Evolutionary conservation across 2,329 filamentous ascomycete species (phyloP), one percentile per base, ranked within the genome.

Genomic region (Knufia fluminis): DNA sequence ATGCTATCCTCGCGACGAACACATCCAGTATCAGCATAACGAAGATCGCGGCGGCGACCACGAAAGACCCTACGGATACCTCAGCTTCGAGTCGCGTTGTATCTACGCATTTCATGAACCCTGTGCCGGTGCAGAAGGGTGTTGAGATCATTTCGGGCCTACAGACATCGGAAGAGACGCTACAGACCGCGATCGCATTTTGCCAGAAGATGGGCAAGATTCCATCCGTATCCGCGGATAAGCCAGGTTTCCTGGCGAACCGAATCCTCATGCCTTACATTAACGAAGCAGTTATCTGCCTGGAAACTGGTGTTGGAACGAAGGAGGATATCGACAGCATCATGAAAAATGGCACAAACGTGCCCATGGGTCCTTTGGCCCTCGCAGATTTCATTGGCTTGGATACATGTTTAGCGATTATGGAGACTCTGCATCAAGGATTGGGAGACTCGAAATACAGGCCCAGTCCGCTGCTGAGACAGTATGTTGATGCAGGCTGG

Each of bases 81-180:
- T 83, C 82, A 38, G 85, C 83, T 35, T 85, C 87, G 38, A 91
- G 88, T 4, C 84, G 92, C 42, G 92, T 98, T 8, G 81, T 98
- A 49, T 88, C 87, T 46, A 97, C 92, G 14, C 92, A 98, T 68
- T 98, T 98, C 70, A 98, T 98, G 92, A 98, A 98, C 74, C 92
- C 92, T 0, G 92, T 98, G 0, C 92, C 92, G 1, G 72, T 98
- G 26, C 92, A 97, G 65, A 95, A 95, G 69, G 92, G 92, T 46
- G 92, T 98, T 3, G 92, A 98, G 71, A 96, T 98, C 61, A 97
- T 98, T 65, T 83, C 86, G 46, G 92, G 89, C 24, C 75, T 98
- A 24, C 92, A 98, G 68, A 98, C 92, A 2, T 92, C 86, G 51
- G 72, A 81, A 58, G 77, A 79, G 53, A 97, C 92, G 1, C 71